phyloP scores from a whole-genome alignment of 805 yeast species.

The Wickerhamiella occidentalis region DNA sequence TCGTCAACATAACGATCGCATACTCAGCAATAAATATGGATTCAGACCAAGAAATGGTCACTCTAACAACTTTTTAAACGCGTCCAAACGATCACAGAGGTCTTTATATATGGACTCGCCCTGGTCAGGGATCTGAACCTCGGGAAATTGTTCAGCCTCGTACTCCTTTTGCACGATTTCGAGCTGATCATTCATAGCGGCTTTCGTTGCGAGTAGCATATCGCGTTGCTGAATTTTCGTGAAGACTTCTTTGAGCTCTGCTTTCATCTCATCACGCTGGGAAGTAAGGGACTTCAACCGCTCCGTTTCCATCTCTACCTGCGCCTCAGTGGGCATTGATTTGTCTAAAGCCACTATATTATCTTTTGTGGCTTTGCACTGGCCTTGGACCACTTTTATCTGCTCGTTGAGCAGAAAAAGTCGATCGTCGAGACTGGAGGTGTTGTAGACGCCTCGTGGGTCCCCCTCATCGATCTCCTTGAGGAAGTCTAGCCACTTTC shows the following conservation, averaged over 20 bases:
- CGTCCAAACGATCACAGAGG: neutral
- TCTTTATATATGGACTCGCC: neutral
- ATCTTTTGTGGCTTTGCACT: neutral
- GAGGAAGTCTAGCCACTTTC: neutral
- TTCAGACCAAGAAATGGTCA: too few species aligned
- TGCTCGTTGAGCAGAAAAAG: neutral
- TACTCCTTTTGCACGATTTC: neutral
- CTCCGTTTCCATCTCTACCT: neutral
- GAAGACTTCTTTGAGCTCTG: neutral
- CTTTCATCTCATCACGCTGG: neutral
- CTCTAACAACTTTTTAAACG: neutral
- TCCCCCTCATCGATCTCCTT: neutral
- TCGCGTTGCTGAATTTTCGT: neutral
- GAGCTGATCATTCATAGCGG: neutral
- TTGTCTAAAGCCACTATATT: neutral
- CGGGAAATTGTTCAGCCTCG: neutral
- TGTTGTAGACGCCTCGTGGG: neutral
- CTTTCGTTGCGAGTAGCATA: neutral
- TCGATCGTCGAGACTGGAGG: slow-evolving; percentile 1
- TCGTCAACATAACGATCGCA: too few species aligned
- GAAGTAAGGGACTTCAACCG: neutral
- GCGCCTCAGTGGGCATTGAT: slow-evolving; percentile 1
- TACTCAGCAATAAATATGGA: too few species aligned
- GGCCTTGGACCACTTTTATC: neutral
- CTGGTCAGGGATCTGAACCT: neutral